Evolutionary conservation across 192 early-diverging fungal species (phyloP), one percentile per base, ranked within the genome.

Genomic region (Backusella luteola): DNA sequence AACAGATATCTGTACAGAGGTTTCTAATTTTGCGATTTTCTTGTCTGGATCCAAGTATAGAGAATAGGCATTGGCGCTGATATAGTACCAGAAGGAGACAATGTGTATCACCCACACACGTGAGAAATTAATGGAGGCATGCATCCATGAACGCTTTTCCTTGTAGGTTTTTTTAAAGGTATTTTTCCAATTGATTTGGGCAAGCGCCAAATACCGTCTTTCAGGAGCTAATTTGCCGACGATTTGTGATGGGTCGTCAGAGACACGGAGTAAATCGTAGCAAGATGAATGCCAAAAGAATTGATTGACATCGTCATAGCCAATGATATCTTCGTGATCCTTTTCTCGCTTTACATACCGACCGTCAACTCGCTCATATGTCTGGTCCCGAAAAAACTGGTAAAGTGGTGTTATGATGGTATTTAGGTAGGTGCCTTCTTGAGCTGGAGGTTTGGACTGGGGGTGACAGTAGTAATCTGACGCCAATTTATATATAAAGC

Each of bases 101-200:
- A 96, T 78, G 77, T 96, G 93, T 80, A 96, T 91, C 73, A 96
- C 91, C 94, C 94, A 96, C 32, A 94, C 87, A 32, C 94, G 93
- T 36, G 91, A 90, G 69, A 96, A 94, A 83, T 94, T 96, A 84
- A 90, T 90, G 76, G 91, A 88, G 29, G 93, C 81, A 86, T 96
- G 94, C 83, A 93, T 84, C 90, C 92, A 91, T 12, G 93, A 93
- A 66, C 94, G 90, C 63, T 90, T 91, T 84, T 96, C 94, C 76
- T 92, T 90, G 83, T 93, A 96, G 1, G 94, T 94, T 83, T 94
- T 96, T 78, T 78, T 68, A 79, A 96, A 94, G 9, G 87, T 88
- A 66, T 87, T 86, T 17, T 81, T 85, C 92, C 93, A 96, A 77
- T 87, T 80, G 68, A 93, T 91, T 7, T 90, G 82, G 59, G 84